phyloP scores from a whole-genome alignment of 2,329 filamentous ascomycete genomes.

The Chrysosporium queenslandicum region DNA sequence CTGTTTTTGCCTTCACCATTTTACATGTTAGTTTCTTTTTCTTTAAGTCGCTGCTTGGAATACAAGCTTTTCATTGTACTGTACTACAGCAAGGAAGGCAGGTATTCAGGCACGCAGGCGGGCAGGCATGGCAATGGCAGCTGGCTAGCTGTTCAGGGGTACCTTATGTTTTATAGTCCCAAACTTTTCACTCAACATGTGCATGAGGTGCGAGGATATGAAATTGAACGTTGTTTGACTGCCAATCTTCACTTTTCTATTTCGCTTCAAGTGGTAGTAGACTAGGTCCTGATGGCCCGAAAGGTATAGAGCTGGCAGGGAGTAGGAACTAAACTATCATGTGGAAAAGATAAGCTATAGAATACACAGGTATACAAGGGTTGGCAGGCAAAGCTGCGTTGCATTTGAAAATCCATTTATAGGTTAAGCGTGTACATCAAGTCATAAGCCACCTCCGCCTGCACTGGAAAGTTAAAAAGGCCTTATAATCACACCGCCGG shows the following conservation, averaged over 20 bases:
- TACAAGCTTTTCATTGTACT: conserved; percentile 17
- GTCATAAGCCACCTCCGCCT: background rate
- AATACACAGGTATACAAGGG: background rate
- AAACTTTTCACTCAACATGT: conserved; percentile 10
- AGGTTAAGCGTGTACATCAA: conserved; percentile 6
- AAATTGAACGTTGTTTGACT: conserved; percentile 13
- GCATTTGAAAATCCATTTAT: conserved; percentile 3
- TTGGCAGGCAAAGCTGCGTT: background rate
- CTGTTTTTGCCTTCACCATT: background rate
- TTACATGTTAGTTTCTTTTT: background rate
- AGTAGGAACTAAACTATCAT: background rate
- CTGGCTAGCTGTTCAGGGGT: conserved; percentile 17
- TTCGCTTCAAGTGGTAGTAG: background rate
- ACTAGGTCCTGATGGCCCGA: background rate
- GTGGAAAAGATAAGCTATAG: background rate
- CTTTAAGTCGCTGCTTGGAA: conserved; percentile 4
- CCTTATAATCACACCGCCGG: conserved; percentile 37
- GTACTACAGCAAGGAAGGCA: conserved; percentile 23
- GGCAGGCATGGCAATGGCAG: conserved; percentile 15
- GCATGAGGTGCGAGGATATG: conserved; percentile 14
- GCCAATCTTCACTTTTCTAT: background rate
- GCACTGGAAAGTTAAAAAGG: background rate
- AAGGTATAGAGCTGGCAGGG: background rate
- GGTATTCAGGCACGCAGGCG: conserved; percentile 11
- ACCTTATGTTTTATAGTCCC: conserved; percentile 2